Conservation (phyloP, 2,329 filamentous ascomycete species). For the Fusarium oxysporum region DNA sequence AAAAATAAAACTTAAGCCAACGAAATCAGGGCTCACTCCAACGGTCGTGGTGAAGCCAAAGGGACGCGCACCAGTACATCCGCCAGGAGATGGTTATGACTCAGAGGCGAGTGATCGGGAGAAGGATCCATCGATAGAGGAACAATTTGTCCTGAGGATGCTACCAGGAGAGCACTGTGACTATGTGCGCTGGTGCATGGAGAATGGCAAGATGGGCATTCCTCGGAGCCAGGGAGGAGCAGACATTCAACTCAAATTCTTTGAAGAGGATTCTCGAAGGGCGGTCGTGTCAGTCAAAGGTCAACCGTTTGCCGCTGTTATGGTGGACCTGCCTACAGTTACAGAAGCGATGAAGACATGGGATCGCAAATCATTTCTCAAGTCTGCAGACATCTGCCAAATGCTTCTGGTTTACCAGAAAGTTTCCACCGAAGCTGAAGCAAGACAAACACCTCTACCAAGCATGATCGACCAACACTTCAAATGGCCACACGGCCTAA, state of each 20-base stretch:
- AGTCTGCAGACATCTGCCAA: slow-evolving; percentile 88
- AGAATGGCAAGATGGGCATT: slow-evolving; percentile 80
- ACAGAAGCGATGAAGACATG: slow-evolving; percentile 94
- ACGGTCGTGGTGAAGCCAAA: slow-evolving; percentile 68
- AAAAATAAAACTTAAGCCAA: slow-evolving; percentile 65
- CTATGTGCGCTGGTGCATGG: slow-evolving; percentile 80
- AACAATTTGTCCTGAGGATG: slow-evolving; percentile 92
- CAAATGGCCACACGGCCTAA: slow-evolving; percentile 86
- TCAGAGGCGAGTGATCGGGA: slow-evolving; percentile 95
- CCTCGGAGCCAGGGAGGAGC: slow-evolving; percentile 73
- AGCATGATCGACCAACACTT: slow-evolving; percentile 75
- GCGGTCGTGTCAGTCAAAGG: slow-evolving; percentile 77
- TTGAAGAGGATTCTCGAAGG: slow-evolving; percentile 79
- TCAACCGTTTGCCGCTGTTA: slow-evolving; percentile 77
- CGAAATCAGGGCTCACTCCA: slow-evolving; percentile 53
- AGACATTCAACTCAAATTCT: slow-evolving; percentile 83
- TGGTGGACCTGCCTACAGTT: slow-evolving; percentile 88
- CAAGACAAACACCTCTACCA: slow-evolving; percentile 75
- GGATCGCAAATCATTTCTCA: slow-evolving; percentile 89
- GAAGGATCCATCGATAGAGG: slow-evolving; percentile 86
- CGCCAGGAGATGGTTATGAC: slow-evolving; percentile 91
- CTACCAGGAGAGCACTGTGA: slow-evolving; percentile 86
- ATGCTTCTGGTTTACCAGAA: slow-evolving; percentile 84
- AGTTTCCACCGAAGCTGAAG: slow-evolving; percentile 75
- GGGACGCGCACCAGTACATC: slow-evolving; percentile 75